phyloP scores from a whole-genome alignment of 345 rosid species.

The Sonneratia alba region DNA sequence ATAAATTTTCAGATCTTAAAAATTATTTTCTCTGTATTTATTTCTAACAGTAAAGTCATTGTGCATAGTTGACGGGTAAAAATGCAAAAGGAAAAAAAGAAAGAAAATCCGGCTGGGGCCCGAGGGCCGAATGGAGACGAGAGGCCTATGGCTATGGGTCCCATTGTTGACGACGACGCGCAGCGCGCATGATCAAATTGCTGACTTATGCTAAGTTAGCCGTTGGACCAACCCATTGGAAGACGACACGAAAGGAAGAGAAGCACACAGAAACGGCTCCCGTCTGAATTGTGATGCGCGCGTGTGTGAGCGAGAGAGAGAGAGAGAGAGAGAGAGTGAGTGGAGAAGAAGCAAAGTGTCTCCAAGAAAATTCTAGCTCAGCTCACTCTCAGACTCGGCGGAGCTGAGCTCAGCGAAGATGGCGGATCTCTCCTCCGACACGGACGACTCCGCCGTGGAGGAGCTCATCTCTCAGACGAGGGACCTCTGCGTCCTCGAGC shows the following conservation, averaged over 20 bases:
- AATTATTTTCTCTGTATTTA: no score
- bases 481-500: conserved; percentile 67
- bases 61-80: no score
- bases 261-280: background rate
- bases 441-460: conserved; percentile 73
- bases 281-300: no score
- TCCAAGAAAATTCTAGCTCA: background rate
- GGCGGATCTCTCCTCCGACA: conserved; percentile 69
- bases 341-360: background rate
- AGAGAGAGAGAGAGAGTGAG: background rate
- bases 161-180: background rate
- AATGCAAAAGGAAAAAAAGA: background rate
- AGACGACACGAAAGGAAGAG: background rate
- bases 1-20: no score
- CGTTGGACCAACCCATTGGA: background rate
- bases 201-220: background rate
- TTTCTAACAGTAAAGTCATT: no score
- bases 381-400: background rate
- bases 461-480: conserved; percentile 55
- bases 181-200: background rate
- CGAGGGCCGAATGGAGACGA: background rate
- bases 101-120: background rate
- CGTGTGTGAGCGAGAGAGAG: background rate
- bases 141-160: background rate
- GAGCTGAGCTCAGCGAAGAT: conserved; percentile 13